Evolutionary conservation across 2,329 filamentous ascomycete species (phyloP).

Genomic region (Fusarium guadeloupense): DNA sequence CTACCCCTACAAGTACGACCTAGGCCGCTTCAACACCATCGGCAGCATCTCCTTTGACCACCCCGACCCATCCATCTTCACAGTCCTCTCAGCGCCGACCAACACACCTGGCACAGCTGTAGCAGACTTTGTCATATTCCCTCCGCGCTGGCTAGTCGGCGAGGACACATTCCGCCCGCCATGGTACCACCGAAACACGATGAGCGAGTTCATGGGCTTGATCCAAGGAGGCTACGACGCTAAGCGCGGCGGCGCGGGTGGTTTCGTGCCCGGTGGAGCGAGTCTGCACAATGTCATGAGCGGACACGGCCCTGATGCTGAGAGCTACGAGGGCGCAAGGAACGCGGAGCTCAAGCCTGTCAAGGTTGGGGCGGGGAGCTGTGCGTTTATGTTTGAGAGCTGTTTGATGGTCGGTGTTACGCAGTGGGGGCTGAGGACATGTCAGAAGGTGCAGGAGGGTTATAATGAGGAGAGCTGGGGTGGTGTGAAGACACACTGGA

Average conservation of each 20-base stretch:
- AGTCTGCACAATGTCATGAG: constrained; percentile 77
- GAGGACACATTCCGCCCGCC: constrained; percentile 77
- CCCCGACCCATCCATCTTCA: constrained; percentile 82
- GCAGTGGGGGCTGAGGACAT: constrained; percentile 72
- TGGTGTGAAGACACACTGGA: constrained; percentile 71
- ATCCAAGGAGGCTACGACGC: constrained; percentile 69
- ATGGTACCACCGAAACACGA: constrained; percentile 77
- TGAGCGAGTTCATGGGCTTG: constrained; percentile 72
- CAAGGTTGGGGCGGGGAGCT: constrained; percentile 68
- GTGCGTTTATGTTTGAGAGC: constrained; percentile 76
- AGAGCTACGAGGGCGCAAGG: constrained; percentile 65
- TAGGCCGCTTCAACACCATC: constrained; percentile 79
- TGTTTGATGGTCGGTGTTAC: constrained; percentile 76
- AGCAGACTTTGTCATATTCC: constrained; percentile 78
- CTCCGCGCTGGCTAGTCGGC: constrained; percentile 74
- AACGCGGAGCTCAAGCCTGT: constrained; percentile 63
- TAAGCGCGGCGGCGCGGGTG: constrained; percentile 62
- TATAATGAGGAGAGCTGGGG: constrained; percentile 88
- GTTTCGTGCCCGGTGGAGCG: constrained; percentile 68
- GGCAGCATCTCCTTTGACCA: constrained; percentile 80
- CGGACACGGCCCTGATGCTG: constrained; percentile 69
- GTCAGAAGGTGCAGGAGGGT: constrained; percentile 66
- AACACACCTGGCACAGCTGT: constrained; percentile 69
- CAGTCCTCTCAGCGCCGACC: constrained; percentile 72
- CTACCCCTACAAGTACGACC: constrained; percentile 83